Conservation (phyloP, 2,329 filamentous ascomycete genomes). For the Ceratocystis colombiana region DNA sequence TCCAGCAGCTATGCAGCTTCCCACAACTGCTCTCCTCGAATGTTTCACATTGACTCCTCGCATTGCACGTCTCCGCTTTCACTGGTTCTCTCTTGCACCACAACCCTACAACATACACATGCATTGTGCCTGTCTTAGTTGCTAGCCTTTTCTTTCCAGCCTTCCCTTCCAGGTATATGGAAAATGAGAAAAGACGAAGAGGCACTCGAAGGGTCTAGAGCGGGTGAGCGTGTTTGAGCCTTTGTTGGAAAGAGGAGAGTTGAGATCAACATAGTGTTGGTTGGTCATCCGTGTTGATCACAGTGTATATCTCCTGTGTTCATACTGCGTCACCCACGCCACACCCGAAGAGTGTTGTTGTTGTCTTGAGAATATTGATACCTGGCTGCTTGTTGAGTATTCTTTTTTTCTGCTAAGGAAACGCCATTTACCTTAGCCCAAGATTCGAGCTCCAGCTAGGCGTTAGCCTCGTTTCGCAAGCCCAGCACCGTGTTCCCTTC, state of each 20-base stretch:
- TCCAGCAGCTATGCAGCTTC: background rate
- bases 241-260: background rate
- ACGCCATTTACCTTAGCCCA: too few relatives aligned
- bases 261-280: background rate
- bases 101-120: background rate
- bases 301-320: background rate
- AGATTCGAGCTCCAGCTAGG: too few relatives aligned
- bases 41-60: conserved; percentile 8
- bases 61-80: conserved; percentile 11
- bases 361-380: too few relatives aligned
- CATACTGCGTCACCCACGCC: background rate
- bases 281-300: background rate
- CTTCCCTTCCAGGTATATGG: background rate
- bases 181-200: background rate
- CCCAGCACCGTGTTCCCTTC: background rate
- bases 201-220: background rate
- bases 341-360: too few relatives aligned
- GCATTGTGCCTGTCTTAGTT: conserved; percentile 2
- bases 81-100: background rate
- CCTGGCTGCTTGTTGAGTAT: too few relatives aligned
- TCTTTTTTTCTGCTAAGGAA: too few relatives aligned
- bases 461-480: too few relatives aligned
- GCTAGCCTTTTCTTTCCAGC: conserved; percentile 4
- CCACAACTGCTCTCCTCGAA: conserved; percentile 3
- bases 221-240: background rate